Evolutionary conservation across 768 basidiomycete genomes (phyloP).

Genomic region (Guyanaporus albipodus): DNA sequence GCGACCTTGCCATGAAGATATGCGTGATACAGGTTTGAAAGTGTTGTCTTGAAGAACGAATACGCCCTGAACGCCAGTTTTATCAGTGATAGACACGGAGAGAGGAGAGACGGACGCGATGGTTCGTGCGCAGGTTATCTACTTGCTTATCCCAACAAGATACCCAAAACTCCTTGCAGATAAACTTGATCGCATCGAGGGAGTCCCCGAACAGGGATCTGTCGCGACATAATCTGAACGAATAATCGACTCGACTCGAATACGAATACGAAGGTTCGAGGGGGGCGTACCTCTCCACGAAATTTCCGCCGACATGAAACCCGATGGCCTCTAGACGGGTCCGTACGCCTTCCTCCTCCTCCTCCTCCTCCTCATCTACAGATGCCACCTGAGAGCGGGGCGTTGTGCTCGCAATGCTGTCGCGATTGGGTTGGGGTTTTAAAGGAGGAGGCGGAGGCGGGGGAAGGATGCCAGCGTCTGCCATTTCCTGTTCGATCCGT

Average conservation of each 20-base stretch:
- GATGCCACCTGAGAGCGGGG: slow-evolving; percentile 11
- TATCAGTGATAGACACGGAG: neutral
- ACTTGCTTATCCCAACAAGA: slow-evolving; percentile 87
- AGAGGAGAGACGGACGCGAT: slow-evolving; percentile 56
- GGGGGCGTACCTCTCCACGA: slow-evolving; percentile 69
- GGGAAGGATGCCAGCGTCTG: slow-evolving; percentile 70
- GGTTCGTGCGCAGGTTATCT: slow-evolving; percentile 84
- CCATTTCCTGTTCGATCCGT: slow-evolving; percentile 74
- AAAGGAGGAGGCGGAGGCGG: slow-evolving; percentile 40
- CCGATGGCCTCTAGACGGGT: slow-evolving; percentile 79
- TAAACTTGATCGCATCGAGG: slow-evolving; percentile 88
- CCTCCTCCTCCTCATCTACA: slow-evolving; percentile 56
- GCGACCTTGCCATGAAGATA: slow-evolving; percentile 79
- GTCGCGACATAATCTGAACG: slow-evolving; percentile 66
- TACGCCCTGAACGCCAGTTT: slow-evolving; percentile 40
- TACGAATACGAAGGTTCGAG: neutral
- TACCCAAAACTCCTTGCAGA: slow-evolving; percentile 95
- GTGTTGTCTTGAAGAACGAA: slow-evolving; percentile 91
- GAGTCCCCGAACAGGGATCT: slow-evolving; percentile 74
- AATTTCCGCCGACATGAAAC: slow-evolving; percentile 79
- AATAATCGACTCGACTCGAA: neutral
- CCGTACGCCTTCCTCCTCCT: slow-evolving; percentile 71
- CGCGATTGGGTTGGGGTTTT: slow-evolving; percentile 32
- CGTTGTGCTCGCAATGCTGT: slow-evolving; percentile 33
- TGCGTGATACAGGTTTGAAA: slow-evolving; percentile 78